Conservation (phyloP, 139 green algal species). For the Coelastrella sp. region DNA sequence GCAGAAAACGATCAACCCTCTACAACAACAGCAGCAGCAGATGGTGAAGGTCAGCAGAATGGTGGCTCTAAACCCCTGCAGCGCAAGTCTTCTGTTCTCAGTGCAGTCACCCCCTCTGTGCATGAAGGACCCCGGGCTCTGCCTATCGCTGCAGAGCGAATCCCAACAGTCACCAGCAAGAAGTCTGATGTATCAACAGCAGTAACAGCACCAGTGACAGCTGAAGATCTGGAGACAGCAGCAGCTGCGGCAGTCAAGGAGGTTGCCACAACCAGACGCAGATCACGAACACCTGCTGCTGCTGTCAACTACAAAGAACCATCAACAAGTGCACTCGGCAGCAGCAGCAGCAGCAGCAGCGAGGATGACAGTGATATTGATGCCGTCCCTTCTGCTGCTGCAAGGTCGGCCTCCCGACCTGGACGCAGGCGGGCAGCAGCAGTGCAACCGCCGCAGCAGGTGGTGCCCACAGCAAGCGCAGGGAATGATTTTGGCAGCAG, state of each 20-base stretch:
- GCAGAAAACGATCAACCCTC: background rate
- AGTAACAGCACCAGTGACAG: background rate
- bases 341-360: background rate
- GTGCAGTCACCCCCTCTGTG: constrained; percentile 11
- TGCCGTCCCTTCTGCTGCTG: constrained; percentile 1
- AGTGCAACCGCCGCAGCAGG: background rate
- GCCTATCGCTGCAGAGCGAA: background rate
- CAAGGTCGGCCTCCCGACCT: background rate
- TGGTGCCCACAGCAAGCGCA: background rate
- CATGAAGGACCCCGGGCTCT: constrained; percentile 1
- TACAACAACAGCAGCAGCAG: background rate
- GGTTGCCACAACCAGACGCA: background rate
- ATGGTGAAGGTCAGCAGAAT: background rate
- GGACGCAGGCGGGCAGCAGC: background rate
- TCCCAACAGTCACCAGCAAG: constrained; percentile 4
- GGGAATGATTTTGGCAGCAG: background rate
- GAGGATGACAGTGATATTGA: background rate
- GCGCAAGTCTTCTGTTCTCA: constrained; percentile 23
- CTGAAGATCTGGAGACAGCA: constrained; percentile 3
- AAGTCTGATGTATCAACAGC: background rate
- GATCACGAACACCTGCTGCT: background rate
- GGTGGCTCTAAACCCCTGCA: background rate
- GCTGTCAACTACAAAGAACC: background rate
- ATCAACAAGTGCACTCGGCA: background rate
- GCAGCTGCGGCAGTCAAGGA: constrained; percentile 16